Conservation (phyloP, 2,329 filamentous ascomycete genomes). For the Aureobasidium sp. region DNA sequence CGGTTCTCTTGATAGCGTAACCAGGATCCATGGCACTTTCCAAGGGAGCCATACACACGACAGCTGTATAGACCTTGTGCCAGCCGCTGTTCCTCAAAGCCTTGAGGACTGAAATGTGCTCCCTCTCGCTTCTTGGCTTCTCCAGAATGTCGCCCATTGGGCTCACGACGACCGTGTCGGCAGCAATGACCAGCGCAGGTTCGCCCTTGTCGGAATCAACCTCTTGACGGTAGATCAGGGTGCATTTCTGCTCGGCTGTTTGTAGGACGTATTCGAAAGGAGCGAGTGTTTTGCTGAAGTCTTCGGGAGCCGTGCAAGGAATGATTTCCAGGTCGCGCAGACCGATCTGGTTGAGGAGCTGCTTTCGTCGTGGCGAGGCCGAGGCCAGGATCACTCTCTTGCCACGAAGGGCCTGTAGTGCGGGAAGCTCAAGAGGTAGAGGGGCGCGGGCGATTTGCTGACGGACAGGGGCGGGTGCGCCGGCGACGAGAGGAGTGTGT, state of each 20-base stretch:
- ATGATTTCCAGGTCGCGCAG: conserved; percentile 74
- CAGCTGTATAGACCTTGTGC: conserved; percentile 80
- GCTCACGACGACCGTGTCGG: conserved; percentile 85
- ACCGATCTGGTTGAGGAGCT: conserved; percentile 70
- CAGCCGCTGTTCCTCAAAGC: conserved; percentile 51
- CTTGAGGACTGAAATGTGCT: conserved; percentile 79
- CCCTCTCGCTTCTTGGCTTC: conserved; percentile 74
- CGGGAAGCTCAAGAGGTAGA: conserved; percentile 68
- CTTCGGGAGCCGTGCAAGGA: conserved; percentile 75
- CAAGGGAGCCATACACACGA: conserved; percentile 75
- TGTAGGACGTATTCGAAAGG: conserved; percentile 87
- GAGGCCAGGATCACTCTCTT: conserved; percentile 86
- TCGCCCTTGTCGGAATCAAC: conserved; percentile 56
- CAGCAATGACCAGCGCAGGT: conserved; percentile 76
- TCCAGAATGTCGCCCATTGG: conserved; percentile 73
- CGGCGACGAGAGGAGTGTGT: conserved; percentile 17
- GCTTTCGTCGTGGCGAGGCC: conserved; percentile 73
- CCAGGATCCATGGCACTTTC: conserved; percentile 75
- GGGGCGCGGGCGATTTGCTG: conserved; percentile 39
- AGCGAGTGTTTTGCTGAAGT: conserved; percentile 70
- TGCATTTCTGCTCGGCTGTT: conserved; percentile 76
- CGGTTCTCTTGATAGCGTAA: conserved; percentile 70
- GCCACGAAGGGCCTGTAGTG: conserved; percentile 64
- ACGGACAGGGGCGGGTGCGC: conserved; percentile 19
- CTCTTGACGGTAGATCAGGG: conserved; percentile 59